Evolutionary conservation across 495 filamentous ascomycete species (phyloP).

Genomic region (Hyaloscypha variabilis): DNA sequence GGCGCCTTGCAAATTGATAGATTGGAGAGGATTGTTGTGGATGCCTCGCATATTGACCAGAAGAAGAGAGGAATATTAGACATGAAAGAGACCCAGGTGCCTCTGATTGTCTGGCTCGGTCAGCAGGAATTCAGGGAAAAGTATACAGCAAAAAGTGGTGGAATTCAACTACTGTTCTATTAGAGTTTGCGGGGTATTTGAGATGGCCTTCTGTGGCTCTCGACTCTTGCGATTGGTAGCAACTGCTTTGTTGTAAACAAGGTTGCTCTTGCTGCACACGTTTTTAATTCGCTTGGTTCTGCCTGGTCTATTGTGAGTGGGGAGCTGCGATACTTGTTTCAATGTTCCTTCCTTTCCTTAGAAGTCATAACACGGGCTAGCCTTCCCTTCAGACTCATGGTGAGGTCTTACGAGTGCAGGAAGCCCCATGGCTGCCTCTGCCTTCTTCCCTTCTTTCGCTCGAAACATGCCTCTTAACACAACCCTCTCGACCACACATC

Average conservation of each 20-base stretch:
- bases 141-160: constrained; percentile 54
- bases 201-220: not conserved
- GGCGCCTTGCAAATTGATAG: constrained; percentile 68
- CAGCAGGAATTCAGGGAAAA: constrained; percentile 68
- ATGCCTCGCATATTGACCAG: constrained; percentile 86
- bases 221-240: not conserved
- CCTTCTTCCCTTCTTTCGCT: not conserved
- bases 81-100: constrained; percentile 85
- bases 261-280: not conserved
- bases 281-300: not conserved
- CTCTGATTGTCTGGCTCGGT: constrained; percentile 70
- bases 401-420: not conserved
- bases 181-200: constrained; percentile 7
- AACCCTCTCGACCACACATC: not conserved
- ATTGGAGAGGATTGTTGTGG: constrained; percentile 80
- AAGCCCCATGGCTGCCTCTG: not conserved
- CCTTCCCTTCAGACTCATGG: not conserved
- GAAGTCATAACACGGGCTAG: not conserved
- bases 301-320: not conserved
- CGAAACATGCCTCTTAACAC: not conserved
- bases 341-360: not conserved
- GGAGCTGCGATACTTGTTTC: not conserved
- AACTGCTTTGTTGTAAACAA: no score
- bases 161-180: constrained; percentile 62
- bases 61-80: constrained; percentile 93